Percentiles rank a stretch among this genome's conserved stretches.
phyloP scores from a whole-genome alignment of 2,329 filamentous ascomycete genomes.

The Cercospora sp. region DNA sequence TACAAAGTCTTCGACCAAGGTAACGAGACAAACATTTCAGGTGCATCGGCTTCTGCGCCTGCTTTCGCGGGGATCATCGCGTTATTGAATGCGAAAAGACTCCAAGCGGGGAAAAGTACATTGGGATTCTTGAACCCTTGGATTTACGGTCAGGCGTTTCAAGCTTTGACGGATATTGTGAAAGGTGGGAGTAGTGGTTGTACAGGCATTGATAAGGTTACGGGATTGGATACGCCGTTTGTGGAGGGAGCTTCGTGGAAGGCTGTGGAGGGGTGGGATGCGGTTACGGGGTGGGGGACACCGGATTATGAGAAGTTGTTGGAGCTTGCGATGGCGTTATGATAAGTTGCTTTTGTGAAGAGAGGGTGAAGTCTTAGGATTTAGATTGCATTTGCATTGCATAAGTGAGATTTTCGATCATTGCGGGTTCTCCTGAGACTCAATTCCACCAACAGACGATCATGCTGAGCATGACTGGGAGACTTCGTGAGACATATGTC shows the following conservation, averaged over 20 bases:
- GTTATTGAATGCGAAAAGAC: slow-evolving; percentile 29
- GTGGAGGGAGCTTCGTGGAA: slow-evolving; percentile 23
- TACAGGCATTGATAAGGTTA: slow-evolving; percentile 35
- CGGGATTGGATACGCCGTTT: slow-evolving; percentile 20
- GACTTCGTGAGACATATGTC: neutral
- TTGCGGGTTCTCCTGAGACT: neutral
- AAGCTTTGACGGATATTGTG: slow-evolving; percentile 53
- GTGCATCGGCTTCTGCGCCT: slow-evolving; percentile 59
- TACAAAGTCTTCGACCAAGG: slow-evolving; percentile 49
- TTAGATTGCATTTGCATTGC: neutral
- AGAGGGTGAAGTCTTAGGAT: neutral
- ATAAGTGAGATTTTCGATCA: neutral
- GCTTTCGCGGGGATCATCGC: slow-evolving; percentile 50
- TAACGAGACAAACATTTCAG: slow-evolving; percentile 49
- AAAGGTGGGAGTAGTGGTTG: slow-evolving; percentile 44
- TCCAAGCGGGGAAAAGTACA: slow-evolving; percentile 46
- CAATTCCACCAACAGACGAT: neutral
- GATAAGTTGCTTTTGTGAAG: neutral
- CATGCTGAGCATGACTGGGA: neutral
- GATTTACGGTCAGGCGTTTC: slow-evolving; percentile 52
- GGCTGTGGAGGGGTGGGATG: slow-evolving; percentile 37
- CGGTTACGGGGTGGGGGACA: slow-evolving; percentile 38
- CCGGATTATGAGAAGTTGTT: slow-evolving; percentile 32
- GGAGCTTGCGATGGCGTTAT: slow-evolving; percentile 17
- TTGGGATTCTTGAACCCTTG: slow-evolving; percentile 63